These are phyloP conservation scores for Mortierella sp. DNA, from an alignment of 371 early-diverging fungal genomes.

Conservation along the genomic window DNA sequence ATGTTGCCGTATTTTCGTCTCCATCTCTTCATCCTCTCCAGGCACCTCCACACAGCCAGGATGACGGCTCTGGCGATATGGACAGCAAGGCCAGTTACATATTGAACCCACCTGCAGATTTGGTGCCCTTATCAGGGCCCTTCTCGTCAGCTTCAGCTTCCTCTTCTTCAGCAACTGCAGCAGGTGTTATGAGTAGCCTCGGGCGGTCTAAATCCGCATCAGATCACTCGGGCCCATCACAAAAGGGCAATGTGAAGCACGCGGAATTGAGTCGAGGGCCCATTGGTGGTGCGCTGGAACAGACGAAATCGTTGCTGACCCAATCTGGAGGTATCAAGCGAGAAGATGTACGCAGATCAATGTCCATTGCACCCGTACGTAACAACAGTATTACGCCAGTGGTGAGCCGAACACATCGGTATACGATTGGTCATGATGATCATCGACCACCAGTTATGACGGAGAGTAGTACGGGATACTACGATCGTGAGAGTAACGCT, in stretches of 20 bases:
- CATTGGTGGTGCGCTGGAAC: constrained; percentile 44
- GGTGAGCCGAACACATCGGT: constrained; percentile 29
- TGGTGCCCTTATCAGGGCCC: background rate
- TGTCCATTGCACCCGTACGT: constrained; percentile 26
- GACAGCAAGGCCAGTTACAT: constrained; percentile 15
- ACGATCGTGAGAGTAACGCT: constrained; percentile 29
- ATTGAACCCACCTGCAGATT: background rate
- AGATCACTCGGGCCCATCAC: constrained; percentile 26
- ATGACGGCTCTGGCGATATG: constrained; percentile 38
- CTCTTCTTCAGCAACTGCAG: constrained; percentile 20
- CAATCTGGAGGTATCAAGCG: constrained; percentile 29
- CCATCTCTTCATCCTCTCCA: constrained; percentile 43
- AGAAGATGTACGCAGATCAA: constrained; percentile 42
- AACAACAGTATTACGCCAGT: constrained; percentile 40
- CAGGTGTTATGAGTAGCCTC: constrained; percentile 21
- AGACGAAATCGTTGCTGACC: constrained; percentile 53
- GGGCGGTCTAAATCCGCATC: constrained; percentile 49
- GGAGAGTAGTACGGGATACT: constrained; percentile 23
- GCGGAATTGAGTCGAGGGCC: constrained; percentile 47
- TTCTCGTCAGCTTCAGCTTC: background rate
- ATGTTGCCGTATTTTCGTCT: constrained; percentile 44
- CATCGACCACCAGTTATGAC: constrained; percentile 30
- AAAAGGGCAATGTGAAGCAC: constrained; percentile 38
- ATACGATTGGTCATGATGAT: constrained; percentile 32
- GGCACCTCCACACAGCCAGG: constrained; percentile 30